Evolutionary conservation across 2,329 filamentous ascomycete genomes (phyloP).

Genomic region (Botrytis pseudocinerea): DNA sequence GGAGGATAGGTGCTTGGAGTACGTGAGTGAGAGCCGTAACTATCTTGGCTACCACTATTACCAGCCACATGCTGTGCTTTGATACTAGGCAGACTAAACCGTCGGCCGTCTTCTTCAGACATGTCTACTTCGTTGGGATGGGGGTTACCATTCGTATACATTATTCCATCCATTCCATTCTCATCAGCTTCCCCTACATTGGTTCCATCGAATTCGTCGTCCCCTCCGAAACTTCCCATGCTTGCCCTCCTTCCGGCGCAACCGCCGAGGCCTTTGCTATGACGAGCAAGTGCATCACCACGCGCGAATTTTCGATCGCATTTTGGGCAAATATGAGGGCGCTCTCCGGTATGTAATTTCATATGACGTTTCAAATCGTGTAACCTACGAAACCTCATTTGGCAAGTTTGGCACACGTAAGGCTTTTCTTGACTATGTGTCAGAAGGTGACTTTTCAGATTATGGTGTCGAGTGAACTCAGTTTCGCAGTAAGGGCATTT

Average conservation of each 20-base stretch:
- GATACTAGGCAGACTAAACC: constrained; percentile 72
- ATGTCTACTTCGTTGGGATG: constrained; percentile 61
- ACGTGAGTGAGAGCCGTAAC: constrained; percentile 59
- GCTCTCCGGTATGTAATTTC: constrained; percentile 94
- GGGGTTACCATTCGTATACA: constrained; percentile 50
- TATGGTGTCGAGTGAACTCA: constrained; percentile 95
- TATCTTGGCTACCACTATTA: constrained; percentile 40
- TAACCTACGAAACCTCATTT: constrained; percentile 85
- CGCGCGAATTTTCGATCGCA: constrained; percentile 94
- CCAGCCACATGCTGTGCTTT: constrained; percentile 68
- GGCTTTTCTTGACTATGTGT: constrained; percentile 99
- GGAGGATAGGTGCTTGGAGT: constrained; percentile 77
- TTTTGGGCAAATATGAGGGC: constrained; percentile 91
- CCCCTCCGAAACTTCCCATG: constrained; percentile 76
- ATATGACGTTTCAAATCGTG: constrained; percentile 96
- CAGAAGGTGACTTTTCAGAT: constrained; percentile 93
- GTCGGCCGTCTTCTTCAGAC: constrained; percentile 59
- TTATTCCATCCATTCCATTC: constrained; percentile 56
- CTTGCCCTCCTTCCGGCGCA: constrained; percentile 90
- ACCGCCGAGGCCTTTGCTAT: constrained; percentile 93
- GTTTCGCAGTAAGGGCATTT: constrained; percentile 96
- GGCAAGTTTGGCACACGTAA: constrained; percentile 89
- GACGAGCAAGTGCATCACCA: constrained; percentile 89
- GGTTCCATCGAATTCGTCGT: constrained; percentile 67
- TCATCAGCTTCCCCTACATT: constrained; percentile 56